Base-by-base conservation (phyloP, 106 monocot genomes). In the Phalaenopsis aphrodite region DNA sequence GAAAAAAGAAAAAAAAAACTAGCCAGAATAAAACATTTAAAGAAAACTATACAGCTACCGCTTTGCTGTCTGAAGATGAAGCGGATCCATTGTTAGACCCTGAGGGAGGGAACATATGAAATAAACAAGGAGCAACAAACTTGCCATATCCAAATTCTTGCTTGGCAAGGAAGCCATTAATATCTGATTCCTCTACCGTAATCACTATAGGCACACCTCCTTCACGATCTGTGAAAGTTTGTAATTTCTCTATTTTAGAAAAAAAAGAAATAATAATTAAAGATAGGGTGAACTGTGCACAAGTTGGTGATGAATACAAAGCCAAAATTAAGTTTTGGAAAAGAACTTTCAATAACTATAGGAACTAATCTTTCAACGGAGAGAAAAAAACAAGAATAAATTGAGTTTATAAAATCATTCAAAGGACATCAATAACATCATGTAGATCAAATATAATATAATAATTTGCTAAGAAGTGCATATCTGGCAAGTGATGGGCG, bases 51-150 rank as follows among this genome's bases (percentile, higher is more conserved):
- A 11, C 45, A 77, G 57, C 66, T 85, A 88, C 88, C 85, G 49
- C 75, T 81, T 85, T 74, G 21, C 48, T 55, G 55, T 47, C 80
- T 19, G 73, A 72, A 58, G 87, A 47, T 64, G 11, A 52, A 52
- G 52, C 52, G 12, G 52, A 52, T 52, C 52, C 52, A 52, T 12
- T 52, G 12, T 52, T 52, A 52, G 52, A 52, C 11, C 52, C 52
- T 3, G 52, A 56, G 41, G n/a, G 19, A 14, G 92, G 79, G 15
- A 23, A 72, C 72, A 75, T 75, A 85, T 85, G 83, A 83, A 86
- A 84, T 21, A 92, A 55, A 78, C 90, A 90, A 48, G 97, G 97
- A 56, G 97, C 87, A 73, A 89, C 72, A 81, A 97, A 97, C 61
- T 85, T 87, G 56, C 55, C 76, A 41, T 47, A 85, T 11, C 90